phyloP scores from a whole-genome alignment of 2,329 filamentous ascomycete species.

The Trichoderma guizhouense region DNA sequence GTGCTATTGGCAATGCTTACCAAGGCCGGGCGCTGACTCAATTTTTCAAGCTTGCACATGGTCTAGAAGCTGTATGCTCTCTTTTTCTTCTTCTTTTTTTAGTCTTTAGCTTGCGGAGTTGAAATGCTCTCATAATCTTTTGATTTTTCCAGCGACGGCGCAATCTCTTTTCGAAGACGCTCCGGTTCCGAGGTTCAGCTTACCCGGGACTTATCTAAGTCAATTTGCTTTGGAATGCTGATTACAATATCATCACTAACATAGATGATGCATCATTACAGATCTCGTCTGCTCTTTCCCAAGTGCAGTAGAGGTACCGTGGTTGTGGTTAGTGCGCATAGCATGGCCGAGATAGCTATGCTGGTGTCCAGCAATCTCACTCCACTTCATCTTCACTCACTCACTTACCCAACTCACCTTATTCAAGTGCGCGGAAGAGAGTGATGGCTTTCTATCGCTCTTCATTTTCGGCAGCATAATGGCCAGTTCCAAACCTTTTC shows the following conservation, averaged over 20 bases:
- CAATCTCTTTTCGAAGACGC: background rate
- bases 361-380: background rate
- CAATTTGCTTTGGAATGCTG: background rate
- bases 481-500: background rate
- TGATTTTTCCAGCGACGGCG: background rate
- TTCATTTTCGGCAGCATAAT: background rate
- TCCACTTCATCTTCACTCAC: background rate
- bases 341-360: background rate
- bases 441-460: background rate
- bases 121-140: background rate
- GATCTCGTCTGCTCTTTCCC: background rate
- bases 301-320: background rate
- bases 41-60: background rate
- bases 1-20: background rate
- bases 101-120: background rate
- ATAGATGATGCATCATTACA: background rate
- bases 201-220: background rate
- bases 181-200: background rate
- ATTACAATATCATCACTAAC: background rate
- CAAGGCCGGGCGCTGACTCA: background rate
- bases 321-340: background rate
- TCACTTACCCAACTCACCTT: background rate
- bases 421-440: background rate
- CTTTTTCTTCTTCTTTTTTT: background rate
- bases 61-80: background rate